A percentile compares a stretch with the other conserved stretches of the same genome.
Conservation (phyloP, 345 rosid genomes). For the Gynandropsis gynandra region DNA sequence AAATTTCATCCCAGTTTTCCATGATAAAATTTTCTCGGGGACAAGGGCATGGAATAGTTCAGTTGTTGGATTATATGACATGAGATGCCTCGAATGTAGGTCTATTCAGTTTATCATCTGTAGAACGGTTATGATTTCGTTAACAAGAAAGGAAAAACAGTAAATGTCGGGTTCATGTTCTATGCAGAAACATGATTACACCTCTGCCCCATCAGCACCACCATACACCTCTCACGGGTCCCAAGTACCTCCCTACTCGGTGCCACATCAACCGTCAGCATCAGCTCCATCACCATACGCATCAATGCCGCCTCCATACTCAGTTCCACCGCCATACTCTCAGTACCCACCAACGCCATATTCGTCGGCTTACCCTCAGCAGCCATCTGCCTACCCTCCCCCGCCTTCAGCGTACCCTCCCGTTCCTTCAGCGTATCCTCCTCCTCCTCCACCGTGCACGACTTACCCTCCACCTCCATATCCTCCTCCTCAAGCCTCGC, state of each 20-base stretch:
- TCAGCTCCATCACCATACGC: conserved; percentile 28
- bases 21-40: too few species aligned
- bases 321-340: conserved; percentile 28
- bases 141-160: too few species aligned
- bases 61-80: too few species aligned
- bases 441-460: conserved; percentile 24
- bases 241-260: conserved; percentile 28
- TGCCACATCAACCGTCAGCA: conserved; percentile 17
- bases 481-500: conserved; percentile 35
- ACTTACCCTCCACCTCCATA: conserved; percentile 38
- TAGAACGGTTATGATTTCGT: too few species aligned
- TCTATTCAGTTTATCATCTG: neutral
- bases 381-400: conserved; percentile 35
- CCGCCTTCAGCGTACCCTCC: conserved; percentile 32
- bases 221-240: conserved; percentile 32
- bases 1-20: too few species aligned
- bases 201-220: conserved; percentile 38
- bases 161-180: conserved; percentile 6
- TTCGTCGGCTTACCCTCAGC: conserved; percentile 40
- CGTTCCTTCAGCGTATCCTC: conserved; percentile 29
- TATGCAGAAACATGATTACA: conserved; percentile 41
- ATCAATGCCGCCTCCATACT: conserved; percentile 22
- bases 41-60: too few species aligned
- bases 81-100: too few species aligned
- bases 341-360: conserved; percentile 35